Conservation (phyloP, 1,139 yeast genomes). For the Entelexis sorbosivorans region DNA sequence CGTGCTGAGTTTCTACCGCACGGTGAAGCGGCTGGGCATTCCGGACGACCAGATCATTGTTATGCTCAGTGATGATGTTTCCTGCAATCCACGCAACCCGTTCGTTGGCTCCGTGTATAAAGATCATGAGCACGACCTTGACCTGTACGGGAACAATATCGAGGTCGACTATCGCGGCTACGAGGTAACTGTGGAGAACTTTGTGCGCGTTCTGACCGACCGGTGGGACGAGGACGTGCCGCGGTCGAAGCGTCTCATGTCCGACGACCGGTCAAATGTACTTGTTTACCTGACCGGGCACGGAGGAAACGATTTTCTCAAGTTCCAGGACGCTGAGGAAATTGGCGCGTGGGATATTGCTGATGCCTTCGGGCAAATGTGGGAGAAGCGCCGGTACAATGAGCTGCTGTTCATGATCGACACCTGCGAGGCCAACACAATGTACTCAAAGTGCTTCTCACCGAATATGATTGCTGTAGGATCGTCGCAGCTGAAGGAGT, state of each 20-base stretch:
- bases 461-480: conserved; percentile 93
- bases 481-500: conserved; percentile 78
- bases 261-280: conserved; percentile 89
- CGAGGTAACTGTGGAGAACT: conserved; percentile 95
- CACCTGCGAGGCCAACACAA: conserved; percentile 96
- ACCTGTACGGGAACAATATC: conserved; percentile 83
- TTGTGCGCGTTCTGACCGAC: conserved; percentile 77
- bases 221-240: conserved; percentile 95
- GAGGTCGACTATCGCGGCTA: conserved; percentile 97
- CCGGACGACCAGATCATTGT: conserved; percentile 95
- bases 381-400: conserved; percentile 86
- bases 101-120: conserved; percentile 95
- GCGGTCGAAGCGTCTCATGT: conserved; percentile 72
- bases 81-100: conserved; percentile 91
- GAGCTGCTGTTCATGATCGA: conserved; percentile 96
- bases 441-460: conserved; percentile 85
- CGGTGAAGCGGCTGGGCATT: conserved; percentile 88
- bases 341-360: conserved; percentile 92
- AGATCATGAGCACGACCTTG: conserved; percentile 87
- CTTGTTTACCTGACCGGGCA: conserved; percentile 96
- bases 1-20: conserved; percentile 83
- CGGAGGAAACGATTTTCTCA: conserved; percentile 94
- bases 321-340: conserved; percentile 97
- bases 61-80: conserved; percentile 94
- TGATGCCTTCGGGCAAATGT: conserved; percentile 95